These are phyloP conservation scores for Chiua virens DNA, from an alignment of 768 basidiomycete species.

Conservation along the genomic window DNA sequence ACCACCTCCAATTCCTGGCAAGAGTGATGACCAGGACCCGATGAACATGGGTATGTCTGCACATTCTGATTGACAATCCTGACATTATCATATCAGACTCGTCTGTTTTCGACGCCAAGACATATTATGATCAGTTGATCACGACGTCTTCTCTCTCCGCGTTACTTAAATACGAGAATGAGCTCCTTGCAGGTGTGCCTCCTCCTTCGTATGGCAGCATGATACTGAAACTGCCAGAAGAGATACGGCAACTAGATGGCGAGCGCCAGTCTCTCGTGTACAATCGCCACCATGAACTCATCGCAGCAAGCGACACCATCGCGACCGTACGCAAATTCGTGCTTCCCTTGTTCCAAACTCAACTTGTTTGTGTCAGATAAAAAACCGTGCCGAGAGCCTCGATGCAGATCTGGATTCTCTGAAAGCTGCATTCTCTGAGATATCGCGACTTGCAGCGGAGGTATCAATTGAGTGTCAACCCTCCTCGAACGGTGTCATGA, in stretches of 20 bases:
- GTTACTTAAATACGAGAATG: conserved; percentile 79
- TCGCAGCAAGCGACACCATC: conserved; percentile 91
- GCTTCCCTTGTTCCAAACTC: neutral
- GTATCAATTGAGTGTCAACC: conserved; percentile 48
- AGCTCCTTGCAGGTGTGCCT: conserved; percentile 63
- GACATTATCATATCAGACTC: conserved; percentile 54
- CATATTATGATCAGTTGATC: conserved; percentile 84
- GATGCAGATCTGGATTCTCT: conserved; percentile 84
- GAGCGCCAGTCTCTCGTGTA: conserved; percentile 92
- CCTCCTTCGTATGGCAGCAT: neutral
- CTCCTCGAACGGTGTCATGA: neutral
- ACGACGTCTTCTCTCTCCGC: conserved; percentile 73
- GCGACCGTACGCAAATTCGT: conserved; percentile 55
- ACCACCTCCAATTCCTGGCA: conserved; percentile 59
- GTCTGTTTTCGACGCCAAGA: conserved; percentile 74
- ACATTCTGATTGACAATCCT: neutral
- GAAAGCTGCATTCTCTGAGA: conserved; percentile 80
- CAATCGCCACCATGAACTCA: conserved; percentile 93
- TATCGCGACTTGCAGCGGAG: conserved; percentile 74
- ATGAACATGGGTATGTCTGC: conserved; percentile 71
- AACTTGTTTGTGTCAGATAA: conserved; percentile 60
- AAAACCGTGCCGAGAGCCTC: conserved; percentile 79
- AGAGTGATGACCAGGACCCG: conserved; percentile 53
- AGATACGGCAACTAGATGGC: conserved; percentile 84
- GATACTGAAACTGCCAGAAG: conserved; percentile 38